Evolutionary conservation across 768 basidiomycete species (phyloP), one percentile per base, ranked within the genome.

Genomic region (Trametes meyenii): DNA sequence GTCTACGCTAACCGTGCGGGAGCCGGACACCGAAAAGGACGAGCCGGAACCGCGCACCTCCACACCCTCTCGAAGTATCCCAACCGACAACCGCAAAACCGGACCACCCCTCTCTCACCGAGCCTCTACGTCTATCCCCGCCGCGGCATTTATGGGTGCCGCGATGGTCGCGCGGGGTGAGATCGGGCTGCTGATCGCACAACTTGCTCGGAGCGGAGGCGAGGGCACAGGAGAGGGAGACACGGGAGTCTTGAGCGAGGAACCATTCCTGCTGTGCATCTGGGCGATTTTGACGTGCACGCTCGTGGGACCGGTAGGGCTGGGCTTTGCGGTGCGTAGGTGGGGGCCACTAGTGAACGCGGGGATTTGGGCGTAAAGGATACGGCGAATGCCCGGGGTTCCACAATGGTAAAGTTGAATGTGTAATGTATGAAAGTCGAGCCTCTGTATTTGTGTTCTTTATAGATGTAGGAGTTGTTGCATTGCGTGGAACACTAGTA

Each of bases 101-200:
- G 39, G n/a, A 5, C 10, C 21, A 17, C 44, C 44, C 17, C 11
- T 29, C 19, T 14, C 16, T 4, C 24, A 17, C 17, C 40, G 46
- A 14, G n/a, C 26, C 26, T 8, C 21, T 12, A 40, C 56, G 21
- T 54, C 62, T 10, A 29, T 64, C 23, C 61, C 57, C 13, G 60
- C 68, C 21, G 67, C 68, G 5, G 45, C 57, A 2, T 68, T 71
- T 61, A 67, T 69, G 26, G 68, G 67, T 48, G 53, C 83, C 3
- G 85, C 85, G 0, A 84, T 89, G 81, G 81, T 88, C 36, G 82
- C 87, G 0, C 79, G 88, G 2, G 88, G 88, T 0, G 87, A 89
- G 71, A 87, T 89, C 29, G 86, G 85, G 12, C 76, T 89, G 51
- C 81, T 87, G 40, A 81, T 88, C 35, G 82, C 84, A 40, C 76